These are phyloP conservation scores for Boechera retrofracta DNA, from an alignment of 345 rosid species.

Conservation along the genomic window DNA sequence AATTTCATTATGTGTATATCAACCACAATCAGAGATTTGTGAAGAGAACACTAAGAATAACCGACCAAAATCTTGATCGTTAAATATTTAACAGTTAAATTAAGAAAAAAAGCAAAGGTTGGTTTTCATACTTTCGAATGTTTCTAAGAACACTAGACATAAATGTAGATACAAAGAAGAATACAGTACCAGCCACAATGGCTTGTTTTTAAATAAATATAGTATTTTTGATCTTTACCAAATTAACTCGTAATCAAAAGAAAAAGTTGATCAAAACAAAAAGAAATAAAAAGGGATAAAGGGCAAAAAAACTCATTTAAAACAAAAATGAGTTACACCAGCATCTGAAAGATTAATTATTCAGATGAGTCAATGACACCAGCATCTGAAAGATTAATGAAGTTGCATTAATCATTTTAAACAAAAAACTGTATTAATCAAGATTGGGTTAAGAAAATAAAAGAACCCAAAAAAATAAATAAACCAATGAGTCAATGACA, in stretches of 20 bases:
- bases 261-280: slow-evolving; percentile 10
- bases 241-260: not conserved
- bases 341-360: not conserved
- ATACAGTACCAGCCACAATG: no score
- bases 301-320: not conserved
- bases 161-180: no score
- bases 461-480: not conserved
- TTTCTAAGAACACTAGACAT: no score
- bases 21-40: not conserved
- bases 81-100: not conserved
- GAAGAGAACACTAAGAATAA: not conserved
- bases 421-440: not conserved
- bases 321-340: not conserved
- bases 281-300: not conserved
- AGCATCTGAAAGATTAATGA: slow-evolving; percentile 19
- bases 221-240: not conserved
- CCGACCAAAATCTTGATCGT: not conserved
- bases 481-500: slow-evolving; percentile 18
- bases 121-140: no score
- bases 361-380: not conserved
- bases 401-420: not conserved
- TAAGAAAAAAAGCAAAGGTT: not conserved
- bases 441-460: not conserved
- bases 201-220: no score
- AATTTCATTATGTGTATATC: not conserved